A percentile compares a stretch with the other conserved stretches of the same genome.
These are phyloP conservation scores for Nakazawaea wyomingensis DNA, from an alignment of 805 yeast genomes.

Conservation along the genomic window DNA sequence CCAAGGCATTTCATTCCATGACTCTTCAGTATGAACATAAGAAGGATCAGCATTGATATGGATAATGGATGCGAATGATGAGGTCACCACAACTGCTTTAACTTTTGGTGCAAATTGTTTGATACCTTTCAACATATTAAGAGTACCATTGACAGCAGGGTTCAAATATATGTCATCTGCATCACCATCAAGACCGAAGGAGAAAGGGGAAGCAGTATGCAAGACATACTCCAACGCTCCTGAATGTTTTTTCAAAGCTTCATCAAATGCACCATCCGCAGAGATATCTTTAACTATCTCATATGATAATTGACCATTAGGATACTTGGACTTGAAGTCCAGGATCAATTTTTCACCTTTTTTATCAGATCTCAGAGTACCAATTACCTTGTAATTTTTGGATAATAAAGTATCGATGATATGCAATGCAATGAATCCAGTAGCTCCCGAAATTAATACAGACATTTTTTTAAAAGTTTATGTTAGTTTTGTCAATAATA, in stretches of 20 bases:
- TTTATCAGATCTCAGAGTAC: conserved; percentile 42
- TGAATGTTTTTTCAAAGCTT: conserved; percentile 34
- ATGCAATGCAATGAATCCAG: conserved; percentile 39
- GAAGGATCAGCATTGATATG: conserved; percentile 5
- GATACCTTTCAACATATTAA: conserved; percentile 39
- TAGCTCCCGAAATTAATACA: conserved; percentile 36
- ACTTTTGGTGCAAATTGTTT: conserved; percentile 30
- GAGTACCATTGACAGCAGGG: conserved; percentile 58
- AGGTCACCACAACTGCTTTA: conserved; percentile 48
- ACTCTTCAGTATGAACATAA: conserved; percentile 22
- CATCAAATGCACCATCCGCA: conserved; percentile 40
- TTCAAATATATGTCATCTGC: conserved; percentile 42
- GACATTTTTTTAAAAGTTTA: too few relatives aligned
- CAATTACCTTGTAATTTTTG: conserved; percentile 39
- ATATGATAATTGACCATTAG: conserved; percentile 22
- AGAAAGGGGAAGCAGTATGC: conserved; percentile 48
- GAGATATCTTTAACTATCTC: conserved; percentile 30
- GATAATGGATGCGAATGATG: conserved; percentile 47
- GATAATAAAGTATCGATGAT: conserved; percentile 28
- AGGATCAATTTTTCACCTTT: conserved; percentile 34
- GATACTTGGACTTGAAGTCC: conserved; percentile 25
- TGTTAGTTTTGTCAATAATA: too few relatives aligned
- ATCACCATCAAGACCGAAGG: conserved; percentile 31
- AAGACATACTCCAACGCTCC: conserved; percentile 28
- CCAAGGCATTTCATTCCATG: conserved; percentile 34